Conservation (phyloP, 208 protist species). For the Acanthamoeba triangularis region DNA sequence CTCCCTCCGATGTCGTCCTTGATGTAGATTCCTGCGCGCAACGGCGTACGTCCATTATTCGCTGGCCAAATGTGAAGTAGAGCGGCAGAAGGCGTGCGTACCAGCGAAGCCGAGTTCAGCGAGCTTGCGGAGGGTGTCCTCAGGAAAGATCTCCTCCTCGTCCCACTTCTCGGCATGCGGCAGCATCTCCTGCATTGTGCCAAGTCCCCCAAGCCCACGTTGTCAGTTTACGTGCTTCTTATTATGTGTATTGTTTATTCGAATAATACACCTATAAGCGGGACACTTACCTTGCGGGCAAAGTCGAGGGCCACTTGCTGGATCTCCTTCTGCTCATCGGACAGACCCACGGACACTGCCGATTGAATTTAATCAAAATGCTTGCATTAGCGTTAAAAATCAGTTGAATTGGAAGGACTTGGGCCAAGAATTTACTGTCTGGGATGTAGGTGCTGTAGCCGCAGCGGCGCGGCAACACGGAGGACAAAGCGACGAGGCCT, state of each 20-base stretch:
- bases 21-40: conserved; percentile 82
- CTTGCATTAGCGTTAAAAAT: no score
- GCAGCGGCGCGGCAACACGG: neutral
- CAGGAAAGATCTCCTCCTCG: conserved; percentile 89
- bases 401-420: neutral
- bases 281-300: neutral
- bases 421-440: neutral
- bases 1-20: conserved; percentile 88
- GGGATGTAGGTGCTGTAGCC: neutral
- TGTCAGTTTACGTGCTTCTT: no score
- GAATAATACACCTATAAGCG: no score
- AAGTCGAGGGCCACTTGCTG: conserved; percentile 59
- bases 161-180: conserved; percentile 91
- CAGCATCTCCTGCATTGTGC: conserved; percentile 82
- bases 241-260: no score
- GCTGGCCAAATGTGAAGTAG: neutral
- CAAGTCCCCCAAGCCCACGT: no score
- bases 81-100: neutral
- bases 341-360: conserved; percentile 39
- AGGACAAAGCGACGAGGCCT: neutral
- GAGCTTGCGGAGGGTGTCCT: conserved; percentile 85
- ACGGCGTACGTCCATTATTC: no score
- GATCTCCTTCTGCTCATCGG: conserved; percentile 39
- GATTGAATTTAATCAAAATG: neutral
- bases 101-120: conserved; percentile 91